Evolutionary conservation across 768 basidiomycete genomes (phyloP).

Genomic region (Tremella yokohamensis): DNA sequence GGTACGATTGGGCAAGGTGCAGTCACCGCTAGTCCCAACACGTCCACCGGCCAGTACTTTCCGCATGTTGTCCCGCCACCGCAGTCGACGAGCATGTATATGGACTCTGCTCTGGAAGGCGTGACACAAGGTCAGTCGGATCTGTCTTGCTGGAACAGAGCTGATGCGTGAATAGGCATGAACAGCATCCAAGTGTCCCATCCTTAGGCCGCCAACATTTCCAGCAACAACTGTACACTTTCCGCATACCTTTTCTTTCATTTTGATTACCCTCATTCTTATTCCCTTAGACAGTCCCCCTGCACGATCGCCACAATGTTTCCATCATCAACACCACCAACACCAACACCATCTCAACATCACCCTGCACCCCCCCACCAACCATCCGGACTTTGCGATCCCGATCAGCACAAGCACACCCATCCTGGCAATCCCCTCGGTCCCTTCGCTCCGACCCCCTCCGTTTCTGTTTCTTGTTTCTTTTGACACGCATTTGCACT

Average conservation of each 20-base stretch:
- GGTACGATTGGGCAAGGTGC: slow-evolving; percentile 23
- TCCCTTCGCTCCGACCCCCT: slow-evolving; percentile 7
- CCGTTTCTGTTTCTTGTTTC: slow-evolving; percentile 8
- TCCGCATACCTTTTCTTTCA: slow-evolving; percentile 1
- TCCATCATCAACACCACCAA: background rate
- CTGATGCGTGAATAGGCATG: slow-evolving; percentile 13
- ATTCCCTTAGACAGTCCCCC: background rate
- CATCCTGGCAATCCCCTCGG: slow-evolving; percentile 5
- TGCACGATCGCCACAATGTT: background rate
- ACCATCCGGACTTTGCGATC: background rate
- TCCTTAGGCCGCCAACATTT: slow-evolving; percentile 5
- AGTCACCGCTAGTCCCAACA: slow-evolving; percentile 28
- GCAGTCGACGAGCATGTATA: slow-evolving; percentile 11
- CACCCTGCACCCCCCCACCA: background rate
- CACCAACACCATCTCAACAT: background rate
- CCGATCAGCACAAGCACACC: too few relatives aligned
- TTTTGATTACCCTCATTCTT: background rate
- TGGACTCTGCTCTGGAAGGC: slow-evolving; percentile 15
- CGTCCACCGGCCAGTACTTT: slow-evolving; percentile 39
- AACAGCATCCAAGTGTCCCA: slow-evolving; percentile 25
- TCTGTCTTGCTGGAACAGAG: too few relatives aligned
- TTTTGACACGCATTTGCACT: too few relatives aligned
- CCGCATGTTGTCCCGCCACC: slow-evolving; percentile 14
- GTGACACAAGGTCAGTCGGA: slow-evolving; percentile 30
- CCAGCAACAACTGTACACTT: background rate